Evolutionary conservation across 345 rosid genomes (phyloP), one percentile per base, ranked within the genome.

Genomic region (Tarenaya hassleriana): DNA sequence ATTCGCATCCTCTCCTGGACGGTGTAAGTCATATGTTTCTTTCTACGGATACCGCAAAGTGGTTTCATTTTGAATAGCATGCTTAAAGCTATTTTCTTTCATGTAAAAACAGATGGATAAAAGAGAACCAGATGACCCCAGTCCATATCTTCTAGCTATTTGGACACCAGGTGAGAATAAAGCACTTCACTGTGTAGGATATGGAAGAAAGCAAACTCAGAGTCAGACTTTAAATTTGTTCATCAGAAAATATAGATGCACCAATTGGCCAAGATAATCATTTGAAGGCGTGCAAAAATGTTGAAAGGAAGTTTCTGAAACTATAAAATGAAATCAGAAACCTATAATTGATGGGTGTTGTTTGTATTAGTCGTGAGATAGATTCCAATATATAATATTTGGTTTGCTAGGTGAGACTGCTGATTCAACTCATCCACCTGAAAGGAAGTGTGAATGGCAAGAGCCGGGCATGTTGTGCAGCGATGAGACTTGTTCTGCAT

Each of bases 141-240:
- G 92, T 61, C 98, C 95, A 44, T 91, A 84, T 62, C 98, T 87
- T 60, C 79, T 91, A 39, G 96, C 95, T 21, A 80, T 87, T 67
- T 91, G 98, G 98, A 72, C 89, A 53, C 96, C 98, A 53, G 98
- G 98, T 87, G 64, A 73, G 74, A 33, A 60, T 41, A 37, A 45
- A 53, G 47, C 34, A 53, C 39, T 24, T 49, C 29, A 46, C 16
- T 24, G 56, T 31, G 55, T 31, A 1, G 16, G 14, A 14, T 53
- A 39, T 41, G 40, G 15, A 31, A 47, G 37, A 62, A 62, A 40
- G 35, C 48, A 17, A 44, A 53, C 40, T 21, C 38, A 61, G 33
- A 34, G 18, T 27, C 38, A 61, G 33, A 34, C 29, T 27, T 47
- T n/a, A n/a, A 27, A 12, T 16, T 31, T 31, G 49, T 24, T 2